Evolutionary conservation across 176 grass and related monocot species (phyloP).

Genomic region (Triticum timopheevii): DNA sequence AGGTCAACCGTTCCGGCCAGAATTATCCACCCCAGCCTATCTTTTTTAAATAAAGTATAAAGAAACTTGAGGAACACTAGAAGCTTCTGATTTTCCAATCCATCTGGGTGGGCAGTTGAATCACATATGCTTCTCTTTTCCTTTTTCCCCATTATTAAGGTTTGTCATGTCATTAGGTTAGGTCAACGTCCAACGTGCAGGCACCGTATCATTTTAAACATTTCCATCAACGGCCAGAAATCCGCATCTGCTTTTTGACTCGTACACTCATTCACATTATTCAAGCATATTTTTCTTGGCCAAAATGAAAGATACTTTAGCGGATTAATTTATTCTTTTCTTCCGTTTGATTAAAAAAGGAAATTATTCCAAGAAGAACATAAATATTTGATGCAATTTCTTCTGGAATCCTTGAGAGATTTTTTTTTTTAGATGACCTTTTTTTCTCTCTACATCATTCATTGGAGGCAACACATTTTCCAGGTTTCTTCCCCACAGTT

Average conservation of each 20-base stretch:
- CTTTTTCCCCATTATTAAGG: background rate
- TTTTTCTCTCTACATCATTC: background rate
- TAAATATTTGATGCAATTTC: background rate
- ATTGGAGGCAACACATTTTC: background rate
- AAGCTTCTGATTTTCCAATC: conserved; percentile 9
- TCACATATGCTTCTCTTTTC: background rate
- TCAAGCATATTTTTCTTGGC: background rate
- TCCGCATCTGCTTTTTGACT: background rate
- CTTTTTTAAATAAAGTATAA: background rate
- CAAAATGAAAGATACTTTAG: too few species aligned
- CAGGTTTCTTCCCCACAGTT: background rate
- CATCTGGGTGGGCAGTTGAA: background rate
- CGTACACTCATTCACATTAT: background rate
- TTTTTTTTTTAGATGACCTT: background rate
- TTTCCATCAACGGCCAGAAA: background rate
- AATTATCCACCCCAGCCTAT: background rate
- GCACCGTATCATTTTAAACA: background rate
- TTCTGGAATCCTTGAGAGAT: background rate
- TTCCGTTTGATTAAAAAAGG: background rate
- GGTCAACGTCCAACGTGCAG: conserved; percentile 20
- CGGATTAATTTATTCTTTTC: background rate
- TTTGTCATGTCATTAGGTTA: background rate
- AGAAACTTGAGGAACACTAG: background rate
- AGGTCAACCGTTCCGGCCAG: conserved; percentile 22
- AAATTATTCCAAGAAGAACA: background rate